phyloP scores from a whole-genome alignment of 2,329 filamentous ascomycete genomes.

The Aureobasidium uvarum region DNA sequence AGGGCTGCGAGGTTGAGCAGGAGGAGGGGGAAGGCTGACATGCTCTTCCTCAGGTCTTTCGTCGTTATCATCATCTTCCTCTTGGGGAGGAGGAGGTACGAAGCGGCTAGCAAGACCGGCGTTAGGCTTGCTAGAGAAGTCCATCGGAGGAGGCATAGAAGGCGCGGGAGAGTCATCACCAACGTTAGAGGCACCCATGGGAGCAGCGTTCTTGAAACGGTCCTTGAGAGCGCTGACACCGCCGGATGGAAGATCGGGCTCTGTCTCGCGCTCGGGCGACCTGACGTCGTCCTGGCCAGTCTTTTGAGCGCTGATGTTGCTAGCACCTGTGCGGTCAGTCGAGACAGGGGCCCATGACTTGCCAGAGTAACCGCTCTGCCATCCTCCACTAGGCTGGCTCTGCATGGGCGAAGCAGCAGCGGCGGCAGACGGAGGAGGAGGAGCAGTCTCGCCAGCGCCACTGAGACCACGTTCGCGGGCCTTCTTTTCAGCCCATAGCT shows the following conservation, averaged over 20 bases:
- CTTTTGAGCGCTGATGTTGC: constrained; percentile 58
- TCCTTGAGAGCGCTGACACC: constrained; percentile 74
- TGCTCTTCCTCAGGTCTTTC: constrained; percentile 44
- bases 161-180: constrained; percentile 40
- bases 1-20: constrained; percentile 36
- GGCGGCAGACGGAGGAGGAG: constrained; percentile 44
- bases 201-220: constrained; percentile 74
- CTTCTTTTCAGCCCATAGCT: constrained; percentile 98
- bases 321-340: constrained; percentile 64
- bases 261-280: constrained; percentile 50
- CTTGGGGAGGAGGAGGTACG: constrained; percentile 75
- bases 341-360: constrained; percentile 88
- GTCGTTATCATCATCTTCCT: constrained; percentile 53
- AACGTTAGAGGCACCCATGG: constrained; percentile 59
- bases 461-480: constrained; percentile 66
- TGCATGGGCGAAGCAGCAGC: constrained; percentile 54
- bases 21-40: constrained; percentile 46
- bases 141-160: constrained; percentile 60
- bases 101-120: constrained; percentile 54
- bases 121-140: constrained; percentile 66
- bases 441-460: constrained; percentile 52
- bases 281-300: constrained; percentile 58
- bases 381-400: constrained; percentile 74
- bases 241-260: constrained; percentile 55
- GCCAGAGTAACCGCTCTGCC: constrained; percentile 88